Percentiles rank a stretch among this genome's conserved stretches.
phyloP scores from a whole-genome alignment of 257 asterid genomes.

The Ajuga chamaepitys region DNA sequence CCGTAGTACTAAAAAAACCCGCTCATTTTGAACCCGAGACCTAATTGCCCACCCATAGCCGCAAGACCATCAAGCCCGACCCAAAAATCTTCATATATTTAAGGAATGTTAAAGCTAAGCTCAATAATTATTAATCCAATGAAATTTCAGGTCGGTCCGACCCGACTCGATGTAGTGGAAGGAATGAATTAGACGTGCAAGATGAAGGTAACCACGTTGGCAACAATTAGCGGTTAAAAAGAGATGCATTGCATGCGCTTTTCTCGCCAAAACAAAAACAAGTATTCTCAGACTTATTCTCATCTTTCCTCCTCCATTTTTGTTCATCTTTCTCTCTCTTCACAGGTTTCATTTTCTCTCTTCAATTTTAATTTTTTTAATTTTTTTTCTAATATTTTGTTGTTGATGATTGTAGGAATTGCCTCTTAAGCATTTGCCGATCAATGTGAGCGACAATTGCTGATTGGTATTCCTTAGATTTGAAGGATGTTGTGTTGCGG shows the following conservation, averaged over 20 bases:
- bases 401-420: slow-evolving; percentile 14
- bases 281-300: slow-evolving; percentile 13
- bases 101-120: neutral
- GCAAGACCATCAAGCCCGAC: too few species aligned
- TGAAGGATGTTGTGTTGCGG: slow-evolving; percentile 79
- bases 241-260: slow-evolving; percentile 30
- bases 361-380: neutral
- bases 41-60: too few species aligned
- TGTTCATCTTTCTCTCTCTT: slow-evolving; percentile 20
- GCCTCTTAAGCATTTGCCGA: slow-evolving; percentile 8
- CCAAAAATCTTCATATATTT: too few species aligned
- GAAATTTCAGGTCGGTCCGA: too few species aligned
- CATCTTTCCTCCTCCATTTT: slow-evolving; percentile 21
- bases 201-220: slow-evolving; percentile 33
- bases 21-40: too few species aligned
- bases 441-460: slow-evolving; percentile 17
- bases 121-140: neutral
- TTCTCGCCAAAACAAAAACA: slow-evolving; percentile 27
- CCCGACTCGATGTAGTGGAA: too few species aligned
- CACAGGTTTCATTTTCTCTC: slow-evolving; percentile 22
- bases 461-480: slow-evolving; percentile 13
- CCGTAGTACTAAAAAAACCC: too few species aligned
- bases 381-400: neutral
- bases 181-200: slow-evolving; percentile 25
- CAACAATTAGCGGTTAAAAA: slow-evolving; percentile 24